Base-by-base conservation (phyloP, 2,329 filamentous ascomycete species). In the Scortechinia acanthostroma region DNA sequence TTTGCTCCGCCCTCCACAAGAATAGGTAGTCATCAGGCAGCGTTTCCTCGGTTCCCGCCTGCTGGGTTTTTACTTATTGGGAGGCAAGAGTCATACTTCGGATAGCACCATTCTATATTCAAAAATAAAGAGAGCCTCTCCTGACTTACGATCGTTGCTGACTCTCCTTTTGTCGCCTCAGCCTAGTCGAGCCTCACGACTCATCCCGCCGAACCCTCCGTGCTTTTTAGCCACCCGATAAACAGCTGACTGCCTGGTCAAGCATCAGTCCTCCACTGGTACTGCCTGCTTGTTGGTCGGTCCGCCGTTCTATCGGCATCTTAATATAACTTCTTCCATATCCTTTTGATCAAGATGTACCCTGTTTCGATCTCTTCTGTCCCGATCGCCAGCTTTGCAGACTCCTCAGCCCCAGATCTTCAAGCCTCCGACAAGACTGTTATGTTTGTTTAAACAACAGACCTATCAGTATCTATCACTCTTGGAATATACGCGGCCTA, bases 331-430 rank as follows among this genome's bases (percentile, higher is more conserved):
- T 30, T 10, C 25, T 30, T 30, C 25, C 10, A 30, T 30, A n/a
- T n/a, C 25, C n/a, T 30, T n/a, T 30, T n/a, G 25, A 30, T 54
- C 61, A 65, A 64, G 57, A 65, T 65, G 62, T 64, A 64, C 59
- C 51, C 47, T 63, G 56, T 57, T 62, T 54, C 49, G 43, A 50
- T 49, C 48, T 53, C 54, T 50, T 49, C 50, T 50, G 54, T 55
- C 55, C 61, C 61, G 61, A 61, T 65, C 61, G 53, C 56, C 59
- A 50, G 53, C 56, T 54, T 58, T 60, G 57, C 55, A 52, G 51
- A 55, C 48, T 55, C 50, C 53, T 49, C 43, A 46, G 49, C 54
- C 53, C 55, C 56, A 57, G 57, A 61, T 56, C 50, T 58, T 52
- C 50, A 52, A 49, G 49, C 51, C 55, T 30, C 25, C 25, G 48